Conservation (phyloP, 1,139 yeast species). For the Kazachstania sp. region DNA sequence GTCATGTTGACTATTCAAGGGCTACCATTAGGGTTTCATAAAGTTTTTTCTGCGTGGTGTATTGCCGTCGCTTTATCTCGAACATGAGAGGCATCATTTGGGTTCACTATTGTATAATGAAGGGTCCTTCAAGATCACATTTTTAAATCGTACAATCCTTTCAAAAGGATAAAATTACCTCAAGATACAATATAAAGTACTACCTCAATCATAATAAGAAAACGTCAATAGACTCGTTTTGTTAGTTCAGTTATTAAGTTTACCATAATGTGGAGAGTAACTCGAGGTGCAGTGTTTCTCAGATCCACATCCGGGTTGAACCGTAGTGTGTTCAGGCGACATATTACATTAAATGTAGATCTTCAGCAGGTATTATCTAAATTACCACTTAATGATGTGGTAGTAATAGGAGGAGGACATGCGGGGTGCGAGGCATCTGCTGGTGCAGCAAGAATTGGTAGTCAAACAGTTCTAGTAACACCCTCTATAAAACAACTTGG, state of each 20-base stretch:
- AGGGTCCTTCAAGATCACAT: too few species aligned
- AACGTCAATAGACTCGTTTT: too few species aligned
- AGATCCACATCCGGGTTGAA: background rate
- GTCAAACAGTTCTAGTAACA: constrained; percentile 64
- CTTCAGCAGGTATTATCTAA: background rate
- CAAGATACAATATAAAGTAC: too few species aligned
- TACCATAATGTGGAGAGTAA: background rate
- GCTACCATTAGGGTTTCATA: too few species aligned
- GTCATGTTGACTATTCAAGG: too few species aligned
- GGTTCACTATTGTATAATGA: too few species aligned
- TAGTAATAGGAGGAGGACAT: constrained; percentile 96
- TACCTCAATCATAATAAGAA: too few species aligned
- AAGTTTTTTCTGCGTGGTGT: too few species aligned
- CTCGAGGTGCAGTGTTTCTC: background rate
- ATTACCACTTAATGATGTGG: constrained; percentile 43
- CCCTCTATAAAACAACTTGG: constrained; percentile 74
- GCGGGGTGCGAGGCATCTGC: constrained; percentile 98
- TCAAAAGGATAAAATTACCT: too few species aligned
- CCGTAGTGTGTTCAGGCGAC: background rate
- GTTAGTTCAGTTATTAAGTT: background rate
- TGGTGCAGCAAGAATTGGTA: constrained; percentile 81
- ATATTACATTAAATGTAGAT: background rate
- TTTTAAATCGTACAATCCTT: too few species aligned
- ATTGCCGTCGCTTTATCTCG: too few species aligned
- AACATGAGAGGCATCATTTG: too few species aligned